Evolutionary conservation across 2,329 filamentous ascomycete genomes (phyloP), one percentile per base, ranked within the genome.

Genomic region (Ophiostoma ips): DNA sequence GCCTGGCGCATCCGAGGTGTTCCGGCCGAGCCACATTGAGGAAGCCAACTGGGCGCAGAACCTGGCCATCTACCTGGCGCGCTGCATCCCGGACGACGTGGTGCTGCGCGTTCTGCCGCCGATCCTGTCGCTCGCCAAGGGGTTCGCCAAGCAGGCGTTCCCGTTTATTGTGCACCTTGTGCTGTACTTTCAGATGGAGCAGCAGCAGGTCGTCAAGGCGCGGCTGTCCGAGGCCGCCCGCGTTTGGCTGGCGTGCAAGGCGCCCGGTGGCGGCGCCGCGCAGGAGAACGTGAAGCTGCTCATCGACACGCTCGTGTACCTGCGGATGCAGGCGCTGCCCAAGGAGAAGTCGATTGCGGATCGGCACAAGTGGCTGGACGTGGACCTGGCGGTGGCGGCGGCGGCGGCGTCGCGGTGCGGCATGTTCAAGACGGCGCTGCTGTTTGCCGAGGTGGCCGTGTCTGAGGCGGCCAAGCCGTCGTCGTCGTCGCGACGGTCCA

Each of bases 141-240:
- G 77, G 0, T 80, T 95, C 60, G 83, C 88, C 0, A 75, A 81
- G 53, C 75, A 80, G 38, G 71, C 87, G 0, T 82, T 96, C 46
- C 88, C 89, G 0, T 94, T 86, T 56, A 76, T 96, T 49, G 69
- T 94, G 3, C 94, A 98, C 64, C 70, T 95, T 38, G 79, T 88
- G 15, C 71, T 98, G 1, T 68, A 80, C 1, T 75, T 77, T 37
- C 82, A 90, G 58, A 65, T 75, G n/a, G 73, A 83, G 28, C 71
- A 72, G 36, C 73, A 80, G 28, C 75, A 79, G 54, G 67, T 64
- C 1, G 67, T 79, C 31, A 83, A 81, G 50, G 70, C 73, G 8
- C 66, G 67, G 8, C 61, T 95, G 1, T 95, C 89, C 0, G 68
- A 70, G 10, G 72, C 80, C 2, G 72, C 85, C 52, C 77, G 72